phyloP scores from a whole-genome alignment of 2,329 filamentous ascomycete species.

The Aschersonia sp. region DNA sequence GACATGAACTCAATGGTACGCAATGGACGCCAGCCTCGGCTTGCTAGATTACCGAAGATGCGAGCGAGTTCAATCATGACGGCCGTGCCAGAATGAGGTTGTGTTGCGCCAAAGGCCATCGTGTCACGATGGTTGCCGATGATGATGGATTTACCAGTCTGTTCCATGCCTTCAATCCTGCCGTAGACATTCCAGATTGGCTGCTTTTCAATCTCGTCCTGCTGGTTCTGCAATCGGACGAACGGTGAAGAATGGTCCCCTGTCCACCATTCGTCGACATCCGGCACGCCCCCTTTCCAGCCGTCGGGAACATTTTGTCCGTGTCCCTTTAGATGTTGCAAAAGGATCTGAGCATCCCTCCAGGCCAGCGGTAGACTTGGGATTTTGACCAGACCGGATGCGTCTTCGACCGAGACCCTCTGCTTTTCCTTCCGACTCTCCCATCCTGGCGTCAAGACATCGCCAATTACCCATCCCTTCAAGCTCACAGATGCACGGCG shows the following conservation, averaged over 20 bases:
- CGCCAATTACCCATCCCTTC: constrained; percentile 71
- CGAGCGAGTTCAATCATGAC: constrained; percentile 80
- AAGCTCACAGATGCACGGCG: constrained; percentile 71
- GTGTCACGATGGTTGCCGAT: constrained; percentile 89
- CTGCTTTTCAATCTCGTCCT: constrained; percentile 71
- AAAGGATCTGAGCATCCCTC: constrained; percentile 70
- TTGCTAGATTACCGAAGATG: constrained; percentile 65
- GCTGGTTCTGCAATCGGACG: constrained; percentile 71
- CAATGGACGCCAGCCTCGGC: constrained; percentile 73
- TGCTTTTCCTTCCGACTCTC: constrained; percentile 53
- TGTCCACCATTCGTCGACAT: constrained; percentile 70
- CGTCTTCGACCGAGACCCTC: constrained; percentile 54
- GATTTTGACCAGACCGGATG: constrained; percentile 61
- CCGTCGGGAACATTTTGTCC: constrained; percentile 52
- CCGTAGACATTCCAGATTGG: constrained; percentile 88
- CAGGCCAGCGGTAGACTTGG: constrained; percentile 83
- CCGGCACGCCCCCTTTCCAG: constrained; percentile 67
- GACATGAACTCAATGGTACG: constrained; percentile 95
- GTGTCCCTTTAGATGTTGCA: constrained; percentile 61
- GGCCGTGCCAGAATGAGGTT: constrained; percentile 78
- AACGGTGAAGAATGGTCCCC: constrained; percentile 61
- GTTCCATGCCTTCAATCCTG: constrained; percentile 70
- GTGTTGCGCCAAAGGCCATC: constrained; percentile 77
- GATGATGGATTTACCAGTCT: constrained; percentile 68
- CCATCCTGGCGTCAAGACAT: constrained; percentile 83